phyloP scores from a whole-genome alignment of 768 basidiomycete species.

The Mycena albidolilacea region DNA sequence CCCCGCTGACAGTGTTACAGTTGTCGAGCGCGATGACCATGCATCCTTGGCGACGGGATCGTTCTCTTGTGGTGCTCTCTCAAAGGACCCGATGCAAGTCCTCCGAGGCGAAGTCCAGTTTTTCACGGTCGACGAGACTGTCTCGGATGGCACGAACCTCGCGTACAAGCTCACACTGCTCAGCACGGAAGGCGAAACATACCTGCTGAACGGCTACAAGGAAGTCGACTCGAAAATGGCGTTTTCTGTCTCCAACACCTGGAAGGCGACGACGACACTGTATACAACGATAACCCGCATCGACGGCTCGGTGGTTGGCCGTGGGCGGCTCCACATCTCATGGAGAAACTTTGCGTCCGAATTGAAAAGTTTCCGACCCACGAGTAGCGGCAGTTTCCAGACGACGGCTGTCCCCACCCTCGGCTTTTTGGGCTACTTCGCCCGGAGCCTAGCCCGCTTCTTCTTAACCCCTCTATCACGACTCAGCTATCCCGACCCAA shows the following conservation, averaged over 20 bases:
- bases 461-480: conserved; percentile 30
- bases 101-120: conserved; percentile 37
- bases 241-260: conserved; percentile 29
- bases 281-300: conserved; percentile 34
- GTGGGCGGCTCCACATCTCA: conserved; percentile 28
- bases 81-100: conserved; percentile 34
- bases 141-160: conserved; percentile 32
- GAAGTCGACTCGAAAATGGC: conserved; percentile 27
- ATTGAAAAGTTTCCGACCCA: conserved; percentile 27
- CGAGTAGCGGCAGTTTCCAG: background rate
- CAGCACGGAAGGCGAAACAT: conserved; percentile 33
- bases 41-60: conserved; percentile 36
- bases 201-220: conserved; percentile 38
- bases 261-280: conserved; percentile 39
- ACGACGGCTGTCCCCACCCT: background rate
- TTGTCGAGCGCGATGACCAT: conserved; percentile 29
- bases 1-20: conserved; percentile 7
- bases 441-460: conserved; percentile 9
- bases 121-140: conserved; percentile 31
- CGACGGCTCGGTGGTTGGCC: conserved; percentile 31
- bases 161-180: conserved; percentile 37
- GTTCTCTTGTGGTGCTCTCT: conserved; percentile 37
- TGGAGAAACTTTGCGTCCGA: conserved; percentile 35
- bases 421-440: conserved; percentile 25
- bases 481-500: conserved; percentile 26